phyloP scores from a whole-genome alignment of 1,284 basidiomycete species.

The Ceratobasidium sp. region DNA sequence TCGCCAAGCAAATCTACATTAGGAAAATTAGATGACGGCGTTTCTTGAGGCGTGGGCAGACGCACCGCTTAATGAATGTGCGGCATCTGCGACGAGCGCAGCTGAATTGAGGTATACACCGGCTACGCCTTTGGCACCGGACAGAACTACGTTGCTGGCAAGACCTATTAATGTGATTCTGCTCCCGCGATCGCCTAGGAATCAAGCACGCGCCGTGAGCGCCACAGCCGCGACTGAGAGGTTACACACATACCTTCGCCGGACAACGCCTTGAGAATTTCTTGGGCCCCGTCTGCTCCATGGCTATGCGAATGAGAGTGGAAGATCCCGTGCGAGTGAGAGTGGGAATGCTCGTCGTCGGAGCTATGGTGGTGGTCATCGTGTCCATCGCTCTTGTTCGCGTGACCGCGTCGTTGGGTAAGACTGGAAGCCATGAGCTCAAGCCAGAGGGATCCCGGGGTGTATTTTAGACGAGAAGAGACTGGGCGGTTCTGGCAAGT shows the following conservation, averaged over 20 bases:
- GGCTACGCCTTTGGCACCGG: slow-evolving; percentile 85
- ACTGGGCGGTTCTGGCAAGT: slow-evolving; percentile 19
- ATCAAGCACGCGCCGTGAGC: too few species aligned
- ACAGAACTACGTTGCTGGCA: slow-evolving; percentile 87
- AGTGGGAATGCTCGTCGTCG: slow-evolving; percentile 73
- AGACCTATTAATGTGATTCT: slow-evolving; percentile 89
- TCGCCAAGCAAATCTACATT: slow-evolving; percentile 84
- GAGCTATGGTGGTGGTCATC: slow-evolving; percentile 77
- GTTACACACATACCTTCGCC: slow-evolving; percentile 14
- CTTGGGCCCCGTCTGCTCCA: slow-evolving; percentile 43
- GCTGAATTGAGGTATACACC: slow-evolving; percentile 91
- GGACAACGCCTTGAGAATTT: slow-evolving; percentile 40
- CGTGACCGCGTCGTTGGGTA: slow-evolving; percentile 27
- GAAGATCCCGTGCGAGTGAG: slow-evolving; percentile 69
- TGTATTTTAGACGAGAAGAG: not conserved
- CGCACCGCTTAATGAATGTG: slow-evolving; percentile 90
- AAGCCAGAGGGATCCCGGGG: slow-evolving; percentile 14
- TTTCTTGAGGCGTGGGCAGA: slow-evolving; percentile 44
- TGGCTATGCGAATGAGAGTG: slow-evolving; percentile 39
- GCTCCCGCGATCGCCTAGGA: slow-evolving; percentile 83
- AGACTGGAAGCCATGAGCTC: slow-evolving; percentile 16
- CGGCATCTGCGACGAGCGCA: slow-evolving; percentile 93
- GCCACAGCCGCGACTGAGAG: slow-evolving; percentile 34
- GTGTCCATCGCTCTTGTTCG: slow-evolving; percentile 57
- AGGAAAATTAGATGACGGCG: not conserved